Evolutionary conservation across 2,329 filamentous ascomycete species (phyloP).

Genomic region (Paecilomyces variotii): DNA sequence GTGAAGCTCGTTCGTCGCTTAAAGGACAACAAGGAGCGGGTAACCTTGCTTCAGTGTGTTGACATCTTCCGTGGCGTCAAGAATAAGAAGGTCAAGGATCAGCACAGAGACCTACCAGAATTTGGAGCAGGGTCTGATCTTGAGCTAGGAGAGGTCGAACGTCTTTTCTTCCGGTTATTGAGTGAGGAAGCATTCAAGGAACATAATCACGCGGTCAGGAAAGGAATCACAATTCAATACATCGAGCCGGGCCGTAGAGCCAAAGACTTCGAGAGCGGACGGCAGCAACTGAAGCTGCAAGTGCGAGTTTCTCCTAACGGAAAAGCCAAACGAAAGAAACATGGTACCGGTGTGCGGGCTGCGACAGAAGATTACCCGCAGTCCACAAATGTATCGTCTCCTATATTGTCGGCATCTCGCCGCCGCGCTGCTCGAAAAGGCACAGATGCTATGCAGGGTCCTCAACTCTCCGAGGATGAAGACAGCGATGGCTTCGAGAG

Average conservation of each 20-base stretch:
- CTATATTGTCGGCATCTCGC: constrained; percentile 42
- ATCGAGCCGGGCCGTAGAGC: constrained; percentile 36
- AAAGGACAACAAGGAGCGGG: constrained; percentile 37
- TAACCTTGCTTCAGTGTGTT: constrained; percentile 74
- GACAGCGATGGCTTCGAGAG: constrained; percentile 38
- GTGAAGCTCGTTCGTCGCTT: constrained; percentile 58
- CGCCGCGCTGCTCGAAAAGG: constrained; percentile 21
- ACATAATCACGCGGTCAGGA: constrained; percentile 56
- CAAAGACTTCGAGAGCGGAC: constrained; percentile 39
- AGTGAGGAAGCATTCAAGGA: constrained; percentile 67
- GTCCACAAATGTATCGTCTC: constrained; percentile 62
- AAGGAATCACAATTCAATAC: constrained; percentile 67
- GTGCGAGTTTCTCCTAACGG: constrained; percentile 42
- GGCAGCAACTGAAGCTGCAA: constrained; percentile 43
- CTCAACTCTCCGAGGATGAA: constrained; percentile 17
- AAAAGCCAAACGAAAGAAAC: constrained; percentile 23
- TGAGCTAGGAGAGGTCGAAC: constrained; percentile 68
- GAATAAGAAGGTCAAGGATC: constrained; percentile 49
- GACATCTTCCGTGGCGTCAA: constrained; percentile 71
- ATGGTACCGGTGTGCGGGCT: constrained; percentile 24
- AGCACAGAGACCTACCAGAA: constrained; percentile 47
- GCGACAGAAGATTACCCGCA: constrained; percentile 43
- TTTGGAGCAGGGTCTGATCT: constrained; percentile 63
- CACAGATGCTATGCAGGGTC: constrained; percentile 9
- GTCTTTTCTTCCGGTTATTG: constrained; percentile 70